These are phyloP conservation scores for Cnidoscolus chayamansa DNA, from an alignment of 441 rosid genomes.

Conservation along the genomic window DNA sequence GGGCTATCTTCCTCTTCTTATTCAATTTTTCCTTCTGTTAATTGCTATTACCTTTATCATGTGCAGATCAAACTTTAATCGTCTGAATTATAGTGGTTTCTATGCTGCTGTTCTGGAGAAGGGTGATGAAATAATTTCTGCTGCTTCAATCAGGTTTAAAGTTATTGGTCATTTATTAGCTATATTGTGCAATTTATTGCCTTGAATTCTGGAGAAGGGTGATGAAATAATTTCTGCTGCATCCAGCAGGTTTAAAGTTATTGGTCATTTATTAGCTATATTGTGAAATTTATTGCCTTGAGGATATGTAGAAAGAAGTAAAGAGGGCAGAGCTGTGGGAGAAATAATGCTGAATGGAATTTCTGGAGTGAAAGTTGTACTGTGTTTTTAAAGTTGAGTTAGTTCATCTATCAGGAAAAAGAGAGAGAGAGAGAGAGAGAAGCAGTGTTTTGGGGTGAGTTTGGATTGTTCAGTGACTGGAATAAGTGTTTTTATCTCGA, in stretches of 20 bases:
- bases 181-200: neutral
- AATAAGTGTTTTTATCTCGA: neutral
- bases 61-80: constrained; percentile 80
- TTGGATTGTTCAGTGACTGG: neutral
- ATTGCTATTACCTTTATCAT: constrained; percentile 21
- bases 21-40: neutral
- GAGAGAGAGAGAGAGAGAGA: neutral
- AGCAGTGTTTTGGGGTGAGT: neutral
- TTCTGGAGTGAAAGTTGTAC: neutral
- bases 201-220: too few species aligned
- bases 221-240: too few species aligned
- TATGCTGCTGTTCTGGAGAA: constrained; percentile 85
- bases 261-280: too few species aligned
- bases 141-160: constrained; percentile 86
- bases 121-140: constrained; percentile 91
- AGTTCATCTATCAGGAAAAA: neutral
- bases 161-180: constrained; percentile 10
- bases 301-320: neutral
- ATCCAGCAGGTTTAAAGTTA: too few species aligned
- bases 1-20: neutral
- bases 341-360: constrained; percentile 5
- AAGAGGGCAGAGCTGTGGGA: neutral
- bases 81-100: constrained; percentile 80
- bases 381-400: neutral
- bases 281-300: neutral